These are phyloP conservation scores for Breviolum minutum DNA, from an alignment of 73 alveolate genomes.

Conservation along the genomic window DNA sequence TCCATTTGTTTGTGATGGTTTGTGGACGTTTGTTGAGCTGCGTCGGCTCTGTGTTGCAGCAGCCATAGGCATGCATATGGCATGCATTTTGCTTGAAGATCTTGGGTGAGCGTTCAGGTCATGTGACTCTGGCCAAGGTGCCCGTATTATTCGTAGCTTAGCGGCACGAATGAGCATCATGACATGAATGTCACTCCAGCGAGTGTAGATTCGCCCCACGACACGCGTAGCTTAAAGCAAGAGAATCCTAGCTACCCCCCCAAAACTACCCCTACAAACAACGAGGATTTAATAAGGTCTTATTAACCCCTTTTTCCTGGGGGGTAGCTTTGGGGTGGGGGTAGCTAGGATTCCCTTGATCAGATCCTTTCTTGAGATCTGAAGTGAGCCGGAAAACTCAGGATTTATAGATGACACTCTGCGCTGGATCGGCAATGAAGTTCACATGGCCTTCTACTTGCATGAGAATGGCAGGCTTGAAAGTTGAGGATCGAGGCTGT, in stretches of 20 bases:
- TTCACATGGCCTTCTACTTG: conserved; percentile 57
- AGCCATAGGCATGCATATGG: neutral
- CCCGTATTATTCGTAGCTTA: conserved; percentile 58
- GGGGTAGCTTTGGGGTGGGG: too few species aligned
- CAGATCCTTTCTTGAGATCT: neutral
- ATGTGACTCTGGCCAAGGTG: conserved; percentile 84
- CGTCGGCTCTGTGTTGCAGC: too few species aligned
- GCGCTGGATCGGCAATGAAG: conserved; percentile 83
- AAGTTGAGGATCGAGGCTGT: neutral
- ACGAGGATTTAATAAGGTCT: too few species aligned
- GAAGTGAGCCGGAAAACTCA: neutral
- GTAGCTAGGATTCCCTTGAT: too few species aligned
- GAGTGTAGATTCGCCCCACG: too few species aligned
- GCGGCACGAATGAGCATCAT: neutral
- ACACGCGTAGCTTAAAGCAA: too few species aligned
- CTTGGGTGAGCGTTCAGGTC: conserved; percentile 23
- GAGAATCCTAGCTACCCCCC: too few species aligned
- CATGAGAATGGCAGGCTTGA: conserved; percentile 78
- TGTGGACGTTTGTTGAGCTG: too few species aligned
- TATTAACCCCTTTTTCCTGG: too few species aligned
- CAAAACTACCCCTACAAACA: too few species aligned
- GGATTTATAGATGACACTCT: conserved; percentile 80
- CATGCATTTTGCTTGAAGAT: neutral
- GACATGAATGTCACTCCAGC: neutral
- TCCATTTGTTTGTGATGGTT: too few species aligned